Conservation (phyloP, 2,329 filamentous ascomycete genomes). For the Paracorniculantispora psalliotae region DNA sequence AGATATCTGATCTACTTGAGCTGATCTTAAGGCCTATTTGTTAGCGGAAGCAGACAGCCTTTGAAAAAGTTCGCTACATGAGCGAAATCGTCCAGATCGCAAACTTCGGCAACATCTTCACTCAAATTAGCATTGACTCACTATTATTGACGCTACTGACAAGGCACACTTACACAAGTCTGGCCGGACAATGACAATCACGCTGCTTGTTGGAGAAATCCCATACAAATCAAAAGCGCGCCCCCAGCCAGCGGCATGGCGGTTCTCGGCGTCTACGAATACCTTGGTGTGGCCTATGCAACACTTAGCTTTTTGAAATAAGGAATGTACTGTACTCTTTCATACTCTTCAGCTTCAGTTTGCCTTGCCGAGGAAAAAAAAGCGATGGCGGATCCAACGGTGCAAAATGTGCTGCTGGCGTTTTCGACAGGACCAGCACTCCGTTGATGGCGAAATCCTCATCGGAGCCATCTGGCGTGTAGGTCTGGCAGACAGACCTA, state of each 20-base stretch:
- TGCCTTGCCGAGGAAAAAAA: too few species aligned
- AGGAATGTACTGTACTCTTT: slow-evolving; percentile 47
- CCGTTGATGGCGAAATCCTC: slow-evolving; percentile 53
- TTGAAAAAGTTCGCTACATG: neutral
- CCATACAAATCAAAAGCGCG: too few species aligned
- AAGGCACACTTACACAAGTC: slow-evolving; percentile 51
- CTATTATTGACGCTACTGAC: too few species aligned
- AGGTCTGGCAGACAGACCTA: slow-evolving; percentile 25
- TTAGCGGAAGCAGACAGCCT: neutral
- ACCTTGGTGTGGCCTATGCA: slow-evolving; percentile 47
- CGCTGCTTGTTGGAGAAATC: too few species aligned
- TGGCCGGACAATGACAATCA: slow-evolving; percentile 49
- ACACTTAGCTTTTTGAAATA: slow-evolving; percentile 33
- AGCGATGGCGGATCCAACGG: too few species aligned
- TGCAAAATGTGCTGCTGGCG: too few species aligned
- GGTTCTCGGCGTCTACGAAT: slow-evolving; percentile 45
- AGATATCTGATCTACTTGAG: neutral
- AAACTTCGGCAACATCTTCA: neutral
- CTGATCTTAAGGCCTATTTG: neutral
- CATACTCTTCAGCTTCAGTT: slow-evolving; percentile 21
- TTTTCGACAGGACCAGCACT: slow-evolving; percentile 35
- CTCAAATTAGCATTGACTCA: neutral
- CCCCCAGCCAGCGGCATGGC: slow-evolving; percentile 45
- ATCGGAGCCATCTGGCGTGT: slow-evolving; percentile 38
- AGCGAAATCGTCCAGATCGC: neutral